Evolutionary conservation across 768 basidiomycete genomes (phyloP).

Genomic region (Hysterangium stoloniferum): DNA sequence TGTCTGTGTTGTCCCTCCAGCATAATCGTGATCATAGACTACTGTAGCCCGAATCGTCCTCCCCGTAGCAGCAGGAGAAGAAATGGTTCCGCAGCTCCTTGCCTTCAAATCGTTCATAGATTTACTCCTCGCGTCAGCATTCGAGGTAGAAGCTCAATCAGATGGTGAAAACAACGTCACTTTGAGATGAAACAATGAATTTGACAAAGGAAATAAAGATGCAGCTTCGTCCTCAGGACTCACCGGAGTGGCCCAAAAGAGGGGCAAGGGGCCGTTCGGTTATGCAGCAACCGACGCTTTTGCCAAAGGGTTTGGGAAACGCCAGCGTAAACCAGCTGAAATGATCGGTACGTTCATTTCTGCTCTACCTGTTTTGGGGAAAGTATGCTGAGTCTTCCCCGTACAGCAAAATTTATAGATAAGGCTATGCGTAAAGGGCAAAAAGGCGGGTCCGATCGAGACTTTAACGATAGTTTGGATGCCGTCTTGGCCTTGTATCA

Average conservation of each 20-base stretch:
- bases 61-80: constrained; percentile 44
- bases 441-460: constrained; percentile 51
- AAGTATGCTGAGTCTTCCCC: background rate
- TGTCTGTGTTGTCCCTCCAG: constrained; percentile 8
- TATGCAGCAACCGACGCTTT: constrained; percentile 73
- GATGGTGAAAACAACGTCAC: constrained; percentile 4
- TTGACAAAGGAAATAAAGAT: background rate
- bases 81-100: constrained; percentile 70
- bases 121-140: constrained; percentile 39
- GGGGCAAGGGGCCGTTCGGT: constrained; percentile 30
- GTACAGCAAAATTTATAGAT: constrained; percentile 76
- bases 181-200: background rate
- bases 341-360: constrained; percentile 40
- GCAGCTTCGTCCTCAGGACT: background rate
- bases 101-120: constrained; percentile 57
- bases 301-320: constrained; percentile 58
- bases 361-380: constrained; percentile 12
- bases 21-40: constrained; percentile 30
- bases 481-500: constrained; percentile 67
- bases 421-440: constrained; percentile 83
- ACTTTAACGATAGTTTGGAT: constrained; percentile 58
- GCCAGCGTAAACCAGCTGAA: constrained; percentile 76
- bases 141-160: constrained; percentile 34
- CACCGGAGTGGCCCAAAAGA: background rate
- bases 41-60: constrained; percentile 57